Base-by-base conservation (phyloP, 1,284 basidiomycete species). In the Cryptococcus neoformans region DNA sequence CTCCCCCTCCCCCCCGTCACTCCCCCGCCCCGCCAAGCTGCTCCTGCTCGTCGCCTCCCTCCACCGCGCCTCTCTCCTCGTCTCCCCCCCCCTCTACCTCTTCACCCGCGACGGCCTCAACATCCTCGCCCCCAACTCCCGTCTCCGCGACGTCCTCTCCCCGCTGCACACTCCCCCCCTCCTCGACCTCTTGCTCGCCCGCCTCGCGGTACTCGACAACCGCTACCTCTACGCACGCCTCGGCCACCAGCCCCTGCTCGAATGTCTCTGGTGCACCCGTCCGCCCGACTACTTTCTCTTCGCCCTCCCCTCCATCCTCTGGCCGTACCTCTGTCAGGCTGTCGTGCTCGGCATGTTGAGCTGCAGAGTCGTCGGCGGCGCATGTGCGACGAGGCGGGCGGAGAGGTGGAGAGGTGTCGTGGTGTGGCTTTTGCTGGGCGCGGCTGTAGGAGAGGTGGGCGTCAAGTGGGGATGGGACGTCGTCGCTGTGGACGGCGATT, bases 231-330 rank as follows among this genome's bases (percentile, higher is more conserved):
- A 75, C 54, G 50, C 59, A 6, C 66, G 68, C 45, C 70, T 64
- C 56, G 73, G 72, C 2, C 73, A 75, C 59, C 34, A 52, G 3
- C 44, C 65, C 1, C 42, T 72, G 8, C 21, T 53, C 8, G 38
- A 55, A 12, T 74, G 73, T 55, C 51, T 62, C 14, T 75, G 73
- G 73, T 75, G 73, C 57, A 16, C 44, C 5, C 37, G 38, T 4
- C 35, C 45, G 4, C 14, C 39, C 8, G 73, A 75, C 53, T 70
- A 67, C 44, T 44, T 63, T 2, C 21, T 72, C 36, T 63, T 62
- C 21, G 49, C 63, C 8, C 11, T 67, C 12, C 68, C 73, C 0
- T 17, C 50, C 34, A 59, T 69, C 2, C 45, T 69, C 8, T 42
- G 45, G 17, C 62, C 64, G 41, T 74, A 73, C 48, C 52, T 65